Base-by-base conservation (phyloP, 345 rosid species). In the Brassica cretica region DNA sequence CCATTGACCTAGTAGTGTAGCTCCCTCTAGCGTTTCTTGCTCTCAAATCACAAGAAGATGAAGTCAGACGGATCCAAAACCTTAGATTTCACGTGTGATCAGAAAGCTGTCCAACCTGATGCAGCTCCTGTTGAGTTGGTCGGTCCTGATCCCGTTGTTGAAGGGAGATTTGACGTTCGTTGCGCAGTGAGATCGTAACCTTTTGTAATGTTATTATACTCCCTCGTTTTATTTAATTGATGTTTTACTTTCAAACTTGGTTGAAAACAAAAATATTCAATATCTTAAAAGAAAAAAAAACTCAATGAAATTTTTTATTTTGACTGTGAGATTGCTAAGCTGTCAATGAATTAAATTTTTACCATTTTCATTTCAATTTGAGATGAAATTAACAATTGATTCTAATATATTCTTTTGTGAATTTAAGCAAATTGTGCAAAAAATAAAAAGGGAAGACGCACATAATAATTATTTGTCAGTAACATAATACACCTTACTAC, bases 51-150 rank as follows among this genome's bases (percentile, higher is more conserved):
- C 74, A 73, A 73, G 74, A 73, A 35, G 70, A 74, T 74, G 82
- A 79, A 68, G 75, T 78, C 71, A 60, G 75, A 79, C 78, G 6
- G 11, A 37, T 73, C 12, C 65, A 80, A n/a, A 49, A 72, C 90
- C 97, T 91, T 92, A 79, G 81, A 94, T 90, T 88, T 88, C 86
- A 82, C 82, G 90, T 53, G 91, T 8, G 33, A 73, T 85, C 78
- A 93, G 80, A 96, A 96, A 74, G 96, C 99, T 5, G 99, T 92
- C 98, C 99, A 96, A 72, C 98, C 99, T 29, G 99, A 88, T 66
- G 93, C 93, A 77, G 91, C 49, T 68, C 94, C 93, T 46, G 92
- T 61, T 2, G 87, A 84, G 76, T 85, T 92, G 60, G 78, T 65
- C 16, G 91, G 76, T 70, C 86, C 96, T 14, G 97, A 70, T 18